Base-by-base conservation (phyloP, 768 basidiomycete genomes). In the Pleurotus pulmonarius region DNA sequence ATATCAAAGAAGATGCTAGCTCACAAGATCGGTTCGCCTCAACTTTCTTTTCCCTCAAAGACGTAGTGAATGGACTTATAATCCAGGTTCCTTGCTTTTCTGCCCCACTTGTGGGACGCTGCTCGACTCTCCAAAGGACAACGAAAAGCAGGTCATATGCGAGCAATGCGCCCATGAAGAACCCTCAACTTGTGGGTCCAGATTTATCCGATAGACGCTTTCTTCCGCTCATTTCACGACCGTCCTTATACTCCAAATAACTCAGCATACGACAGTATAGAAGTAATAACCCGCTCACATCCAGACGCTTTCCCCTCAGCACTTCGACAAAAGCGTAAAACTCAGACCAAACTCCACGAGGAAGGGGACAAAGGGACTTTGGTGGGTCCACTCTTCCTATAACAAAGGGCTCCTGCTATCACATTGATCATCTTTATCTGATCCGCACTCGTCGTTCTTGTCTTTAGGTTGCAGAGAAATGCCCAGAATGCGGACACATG, bases 251-350 rank as follows among this genome's bases (percentile, higher is more conserved):
- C 22, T 34, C 29, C 16, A n/a, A n/a, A 18, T 58, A 18, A 40
- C 39, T 43, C 62, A 97, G 94, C 93, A 3, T 98, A 96, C 68
- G 94, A 98, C 63, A 90, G 93, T 70, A 88, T 87, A 25, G 84
- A 90, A 60, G 93, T 95, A 48, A 85, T 86, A 52, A 98, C 97
- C 0, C 86, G 84, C 22, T 97, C 95, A 6, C 90, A 94, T 60
- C 90, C 94, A 0, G 92, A 94, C 55, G 96, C 97, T 3, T 98
- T 98, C 69, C 96, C 97, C 0, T 94, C 92, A 24, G 81, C 87
- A 0, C 71, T 98, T 58, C 76, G 88, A 64, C 91, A 95, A 62
- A 92, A 92, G 63, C 79, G 90, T 56, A 92, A 95, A 71, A 97
- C 93, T 0, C 87, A 92, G 69, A 94, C 91, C 8, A 92, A 91